Conservation (phyloP, 2,329 filamentous ascomycete genomes). For the Pestalotiopsis sp. region DNA sequence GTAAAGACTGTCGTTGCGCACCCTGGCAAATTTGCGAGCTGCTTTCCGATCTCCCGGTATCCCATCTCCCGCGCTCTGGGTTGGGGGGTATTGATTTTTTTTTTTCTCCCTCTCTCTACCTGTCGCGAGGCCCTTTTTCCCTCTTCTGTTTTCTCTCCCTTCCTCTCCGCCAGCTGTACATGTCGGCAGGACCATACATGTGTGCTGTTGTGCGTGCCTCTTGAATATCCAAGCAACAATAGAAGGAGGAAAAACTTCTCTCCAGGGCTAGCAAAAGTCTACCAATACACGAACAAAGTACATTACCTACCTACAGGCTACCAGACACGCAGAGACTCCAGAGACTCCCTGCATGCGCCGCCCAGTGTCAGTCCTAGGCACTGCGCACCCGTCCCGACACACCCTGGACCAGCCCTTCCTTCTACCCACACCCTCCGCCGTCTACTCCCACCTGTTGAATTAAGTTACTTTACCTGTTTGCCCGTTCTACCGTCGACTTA, state of each 20-base stretch:
- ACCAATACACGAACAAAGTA: not conserved
- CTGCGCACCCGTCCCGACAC: not conserved
- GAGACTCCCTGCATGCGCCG: not conserved
- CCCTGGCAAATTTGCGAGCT: slow-evolving; percentile 11
- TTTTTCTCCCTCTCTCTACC: not conserved
- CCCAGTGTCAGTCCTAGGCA: not conserved
- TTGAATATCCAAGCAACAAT: not conserved
- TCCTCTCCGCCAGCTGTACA: not conserved
- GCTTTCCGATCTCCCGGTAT: slow-evolving; percentile 36
- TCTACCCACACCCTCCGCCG: slow-evolving; percentile 6
- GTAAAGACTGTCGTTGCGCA: not conserved
- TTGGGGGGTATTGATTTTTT: not conserved
- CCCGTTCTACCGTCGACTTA: not conserved
- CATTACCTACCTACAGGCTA: not conserved
- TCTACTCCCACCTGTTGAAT: not conserved
- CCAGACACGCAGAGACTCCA: not conserved
- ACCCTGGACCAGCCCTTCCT: not conserved
- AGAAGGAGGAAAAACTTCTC: not conserved
- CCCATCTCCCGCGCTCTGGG: slow-evolving; percentile 17
- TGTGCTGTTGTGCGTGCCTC: not conserved
- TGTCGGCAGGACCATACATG: not conserved
- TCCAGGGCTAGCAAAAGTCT: not conserved
- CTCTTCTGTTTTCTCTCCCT: not conserved
- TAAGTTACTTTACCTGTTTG: not conserved
- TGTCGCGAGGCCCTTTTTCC: not conserved